phyloP scores from a whole-genome alignment of 345 rosid species.

The Rubroshorea leprosula region DNA sequence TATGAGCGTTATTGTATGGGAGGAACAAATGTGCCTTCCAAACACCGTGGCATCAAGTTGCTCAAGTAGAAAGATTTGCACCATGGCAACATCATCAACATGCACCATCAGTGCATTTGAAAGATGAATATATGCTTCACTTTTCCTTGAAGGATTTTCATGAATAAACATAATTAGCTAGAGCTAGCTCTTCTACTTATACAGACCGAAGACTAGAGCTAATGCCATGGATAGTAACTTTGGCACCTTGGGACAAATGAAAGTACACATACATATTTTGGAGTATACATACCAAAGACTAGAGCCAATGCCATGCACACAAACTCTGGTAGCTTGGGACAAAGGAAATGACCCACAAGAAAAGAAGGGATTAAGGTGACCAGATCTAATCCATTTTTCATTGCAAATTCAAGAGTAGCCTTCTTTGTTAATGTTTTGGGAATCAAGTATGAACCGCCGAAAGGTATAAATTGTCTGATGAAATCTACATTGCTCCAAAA shows the following conservation, averaged over 20 bases:
- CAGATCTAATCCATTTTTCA: slow-evolving; percentile 27
- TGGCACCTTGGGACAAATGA: background rate
- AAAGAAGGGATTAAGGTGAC: slow-evolving; percentile 28
- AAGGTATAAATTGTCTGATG: background rate
- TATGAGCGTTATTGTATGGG: slow-evolving; percentile 4
- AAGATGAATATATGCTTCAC: background rate
- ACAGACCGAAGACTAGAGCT: too few species aligned
- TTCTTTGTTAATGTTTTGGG: slow-evolving; percentile 25
- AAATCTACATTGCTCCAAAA: slow-evolving; percentile 27
- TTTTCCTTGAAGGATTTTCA: too few species aligned
- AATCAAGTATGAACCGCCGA: slow-evolving; percentile 8
- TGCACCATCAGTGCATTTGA: slow-evolving; percentile 11
- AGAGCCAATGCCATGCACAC: slow-evolving; percentile 6
- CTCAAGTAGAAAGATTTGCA: slow-evolving; percentile 17
- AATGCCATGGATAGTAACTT: too few species aligned
- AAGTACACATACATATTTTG: background rate
- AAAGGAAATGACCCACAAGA: slow-evolving; percentile 33
- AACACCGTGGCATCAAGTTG: slow-evolving; percentile 23
- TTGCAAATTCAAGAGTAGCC: slow-evolving; percentile 28
- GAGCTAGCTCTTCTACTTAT: too few species aligned
- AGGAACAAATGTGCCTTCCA: slow-evolving; percentile 34
- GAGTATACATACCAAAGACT: slow-evolving; percentile 23
- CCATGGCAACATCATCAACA: too few species aligned
- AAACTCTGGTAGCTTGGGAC: slow-evolving; percentile 28
- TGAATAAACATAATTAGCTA: too few species aligned